A percentile compares a stretch with the other conserved stretches of the same genome.
Evolutionary conservation across 2,329 filamentous ascomycete genomes (phyloP).

Genomic region (Mycocentrospora acerina): DNA sequence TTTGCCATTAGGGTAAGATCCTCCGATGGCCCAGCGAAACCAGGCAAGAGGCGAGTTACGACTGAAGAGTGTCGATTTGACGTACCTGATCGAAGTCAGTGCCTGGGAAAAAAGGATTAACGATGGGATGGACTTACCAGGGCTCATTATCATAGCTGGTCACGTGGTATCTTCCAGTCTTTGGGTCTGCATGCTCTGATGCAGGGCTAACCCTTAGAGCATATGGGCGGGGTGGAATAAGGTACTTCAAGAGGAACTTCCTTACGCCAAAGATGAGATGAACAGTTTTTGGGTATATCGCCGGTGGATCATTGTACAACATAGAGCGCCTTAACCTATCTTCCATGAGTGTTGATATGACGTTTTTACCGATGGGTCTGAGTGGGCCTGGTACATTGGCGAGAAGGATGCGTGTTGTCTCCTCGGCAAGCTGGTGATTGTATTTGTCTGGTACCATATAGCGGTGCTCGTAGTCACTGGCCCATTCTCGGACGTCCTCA

Average conservation of each 20-base stretch:
- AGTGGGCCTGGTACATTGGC: slow-evolving; percentile 55
- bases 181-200: slow-evolving; percentile 52
- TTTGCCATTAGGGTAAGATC: slow-evolving; percentile 65
- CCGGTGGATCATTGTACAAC: slow-evolving; percentile 43
- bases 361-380: slow-evolving; percentile 49
- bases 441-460: slow-evolving; percentile 54
- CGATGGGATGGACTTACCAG: slow-evolving; percentile 42
- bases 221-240: slow-evolving; percentile 59
- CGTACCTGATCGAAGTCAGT: slow-evolving; percentile 21
- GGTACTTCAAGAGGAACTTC: slow-evolving; percentile 57
- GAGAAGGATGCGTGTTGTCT: slow-evolving; percentile 63
- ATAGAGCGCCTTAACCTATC: slow-evolving; percentile 65
- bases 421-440: slow-evolving; percentile 52
- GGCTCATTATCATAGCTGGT: slow-evolving; percentile 25
- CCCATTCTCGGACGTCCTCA: slow-evolving; percentile 55
- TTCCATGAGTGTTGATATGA: slow-evolving; percentile 63
- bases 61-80: slow-evolving; percentile 20
- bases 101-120: neutral
- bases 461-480: slow-evolving; percentile 58
- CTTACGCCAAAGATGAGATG: slow-evolving; percentile 55
- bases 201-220: slow-evolving; percentile 33
- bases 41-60: slow-evolving; percentile 18
- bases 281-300: slow-evolving; percentile 43
- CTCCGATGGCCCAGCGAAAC: slow-evolving; percentile 55
- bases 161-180: slow-evolving; percentile 31